Evolutionary conservation across 208 protist species (phyloP), one percentile per base, ranked within the genome.

Genomic region (Lotmaria passim): DNA sequence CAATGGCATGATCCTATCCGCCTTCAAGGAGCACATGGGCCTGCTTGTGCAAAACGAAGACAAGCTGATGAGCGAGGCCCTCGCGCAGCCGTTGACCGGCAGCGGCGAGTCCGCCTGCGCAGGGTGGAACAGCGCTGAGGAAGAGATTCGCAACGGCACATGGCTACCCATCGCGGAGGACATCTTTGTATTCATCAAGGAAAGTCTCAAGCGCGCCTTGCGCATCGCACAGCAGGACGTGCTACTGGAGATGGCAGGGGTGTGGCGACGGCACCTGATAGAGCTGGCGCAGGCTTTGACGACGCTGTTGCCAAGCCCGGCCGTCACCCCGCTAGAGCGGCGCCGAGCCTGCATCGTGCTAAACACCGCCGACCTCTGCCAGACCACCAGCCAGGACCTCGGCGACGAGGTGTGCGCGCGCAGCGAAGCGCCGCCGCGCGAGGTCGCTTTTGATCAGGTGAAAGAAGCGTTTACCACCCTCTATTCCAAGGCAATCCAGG

Each of bases 101-200:
- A 72, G 62, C 43, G 93, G 89, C 67, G 83, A 96, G 44, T 80
- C 73, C 52, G 48, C 82, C 1, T 95, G 91, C 72, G 64, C 68
- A 43, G 87, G 86, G 28, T 95, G 90, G 85, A 83, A 84, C 63
- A 79, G 69, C 34, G 80, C 88, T 26, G 76, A 86, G 0, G 83
- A 84, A 19, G 82, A 90, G 28, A 69, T 85, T 36, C 68, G 76
- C 41, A 78, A 76, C 12, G 90, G 89, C 33, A 73, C 78, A 6
- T 77, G 75, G 50, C 87, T 97, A 23, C 83, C 89, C n/a, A 71
- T 92, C n/a, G 82, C 91, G 4, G 86, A 93, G 73, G 90, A 97
- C 62, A 79, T 97, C 38, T 97, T 96, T 58, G 81, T 95, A 19
- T 96, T 95, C 72, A 95, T 97, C 68, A 93, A 94, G 71, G 83